Base-by-base conservation (phyloP, 495 filamentous ascomycete genomes). In the Daldinia grandis region DNA sequence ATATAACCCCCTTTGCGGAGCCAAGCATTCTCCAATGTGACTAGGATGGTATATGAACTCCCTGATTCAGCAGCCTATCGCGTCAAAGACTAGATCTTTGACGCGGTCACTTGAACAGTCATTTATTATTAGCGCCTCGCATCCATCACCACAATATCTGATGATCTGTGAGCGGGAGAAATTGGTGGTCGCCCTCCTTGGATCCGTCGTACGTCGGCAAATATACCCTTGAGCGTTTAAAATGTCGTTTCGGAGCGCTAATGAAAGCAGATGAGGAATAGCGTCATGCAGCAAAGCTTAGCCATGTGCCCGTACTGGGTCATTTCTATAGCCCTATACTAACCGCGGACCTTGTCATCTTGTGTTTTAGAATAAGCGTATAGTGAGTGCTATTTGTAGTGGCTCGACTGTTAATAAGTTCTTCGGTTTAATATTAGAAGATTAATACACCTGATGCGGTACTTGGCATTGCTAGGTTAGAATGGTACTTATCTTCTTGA, bases 191-290 rank as follows among this genome's bases (percentile, higher is more conserved):
- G 31, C 54, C 24, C 4, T 21, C 38, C 28, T 47, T 47, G 6
- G 61, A 60, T 47, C 35, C 56, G 49, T 44, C 25, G 42, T 10
- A 51, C 17, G 35, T 27, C 66, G 59, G 59, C 54, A 69, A 19
- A 64, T 61, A 7, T 17, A 1, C 14, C 38, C 14, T 27, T 15
- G 25, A 28, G 53, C 62, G 58, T 56, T 19, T 55, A 58, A 53
- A 24, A 54, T 5, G 33, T 66, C 12, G 30, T 63, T 17, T 53
- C 58, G 58, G 44, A 31, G 25, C 53, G 21, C 58, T 25, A 19
- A 58, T 53, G 10, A 49, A 71, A 27, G 14, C 58, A 63, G 28
- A 54, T 62, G 3, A 66, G 63, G 15, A 53, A 62, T 24, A 63
- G 42, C 4, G 3, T 21, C 42, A 71, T 55, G 44, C 50, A 33